A percentile compares a stretch with the other conserved stretches of the same genome.
Conservation (phyloP, 2,329 filamentous ascomycete genomes). For the Huntiella omanensis region DNA sequence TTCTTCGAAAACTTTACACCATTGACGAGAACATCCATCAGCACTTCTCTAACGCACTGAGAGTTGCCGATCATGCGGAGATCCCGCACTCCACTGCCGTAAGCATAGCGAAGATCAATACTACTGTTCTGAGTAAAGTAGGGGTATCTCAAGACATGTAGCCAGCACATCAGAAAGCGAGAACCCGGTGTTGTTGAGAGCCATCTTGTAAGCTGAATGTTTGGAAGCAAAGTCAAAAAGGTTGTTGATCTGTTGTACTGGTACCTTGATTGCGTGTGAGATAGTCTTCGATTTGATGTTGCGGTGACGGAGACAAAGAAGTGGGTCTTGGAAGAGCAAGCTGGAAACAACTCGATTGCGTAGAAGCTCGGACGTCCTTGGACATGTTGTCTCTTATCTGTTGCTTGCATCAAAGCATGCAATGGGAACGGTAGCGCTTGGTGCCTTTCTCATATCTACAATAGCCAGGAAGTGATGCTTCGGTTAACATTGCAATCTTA, state of each 20-base stretch:
- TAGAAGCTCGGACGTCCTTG: slow-evolving; percentile 62
- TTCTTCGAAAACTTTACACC: slow-evolving; percentile 17
- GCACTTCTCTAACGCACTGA: slow-evolving; percentile 64
- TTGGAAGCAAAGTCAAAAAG: slow-evolving; percentile 81
- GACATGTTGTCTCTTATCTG: slow-evolving; percentile 35
- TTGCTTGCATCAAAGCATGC: not conserved
- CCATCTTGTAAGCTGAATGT: slow-evolving; percentile 54
- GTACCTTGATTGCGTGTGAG: slow-evolving; percentile 57
- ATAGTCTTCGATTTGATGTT: slow-evolving; percentile 63
- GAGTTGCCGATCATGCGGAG: slow-evolving; percentile 70
- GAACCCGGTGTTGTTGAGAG: slow-evolving; percentile 67
- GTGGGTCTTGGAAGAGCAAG: slow-evolving; percentile 54
- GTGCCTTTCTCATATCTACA: slow-evolving; percentile 15
- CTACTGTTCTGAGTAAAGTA: slow-evolving; percentile 72
- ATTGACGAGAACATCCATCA: slow-evolving; percentile 62
- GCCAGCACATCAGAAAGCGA: slow-evolving; percentile 53
- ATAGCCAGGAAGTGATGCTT: slow-evolving; percentile 67
- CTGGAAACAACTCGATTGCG: slow-evolving; percentile 67
- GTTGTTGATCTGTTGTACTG: slow-evolving; percentile 78
- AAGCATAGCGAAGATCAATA: slow-evolving; percentile 48
- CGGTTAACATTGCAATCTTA: slow-evolving; percentile 52
- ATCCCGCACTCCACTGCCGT: slow-evolving; percentile 37
- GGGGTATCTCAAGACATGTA: slow-evolving; percentile 73
- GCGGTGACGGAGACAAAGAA: slow-evolving; percentile 47
- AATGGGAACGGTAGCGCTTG: not conserved